Evolutionary conservation across 2,329 filamentous ascomycete species (phyloP).

Genomic region (Shiraia sp.): DNA sequence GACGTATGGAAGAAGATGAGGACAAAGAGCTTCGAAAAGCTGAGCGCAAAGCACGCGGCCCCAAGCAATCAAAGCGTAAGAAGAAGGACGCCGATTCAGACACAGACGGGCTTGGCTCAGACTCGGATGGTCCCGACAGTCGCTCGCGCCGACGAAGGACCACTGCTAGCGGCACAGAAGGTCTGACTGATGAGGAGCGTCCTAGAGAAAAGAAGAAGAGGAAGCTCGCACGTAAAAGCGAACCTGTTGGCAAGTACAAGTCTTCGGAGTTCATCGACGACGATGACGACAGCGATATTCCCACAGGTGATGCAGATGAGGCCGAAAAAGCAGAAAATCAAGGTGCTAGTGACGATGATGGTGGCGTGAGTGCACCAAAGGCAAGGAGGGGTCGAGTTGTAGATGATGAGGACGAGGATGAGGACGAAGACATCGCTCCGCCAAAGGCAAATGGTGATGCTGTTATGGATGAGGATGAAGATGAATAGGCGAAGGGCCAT

Average conservation of each 20-base stretch:
- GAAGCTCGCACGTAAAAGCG: conserved; percentile 60
- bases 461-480: conserved; percentile 37
- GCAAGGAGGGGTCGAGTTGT: conserved; percentile 37
- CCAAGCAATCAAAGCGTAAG: conserved; percentile 55
- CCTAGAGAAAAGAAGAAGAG: conserved; percentile 66
- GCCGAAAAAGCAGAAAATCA: conserved; percentile 14
- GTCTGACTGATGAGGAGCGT: conserved; percentile 60
- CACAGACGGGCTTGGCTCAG: conserved; percentile 43
- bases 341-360: conserved; percentile 27
- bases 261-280: conserved; percentile 82
- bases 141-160: conserved; percentile 41
- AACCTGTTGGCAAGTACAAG: conserved; percentile 71
- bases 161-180: conserved; percentile 45
- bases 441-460: conserved; percentile 27
- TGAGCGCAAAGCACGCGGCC: conserved; percentile 56
- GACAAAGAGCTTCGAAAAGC: conserved; percentile 80
- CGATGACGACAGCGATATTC: conserved; percentile 51
- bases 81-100: conserved; percentile 63
- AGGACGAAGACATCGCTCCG: conserved; percentile 26
- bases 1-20: conserved; percentile 63
- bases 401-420: conserved; percentile 40
- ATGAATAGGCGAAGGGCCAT: conserved; percentile 19
- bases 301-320: conserved; percentile 20
- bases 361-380: conserved; percentile 24
- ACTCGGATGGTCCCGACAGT: conserved; percentile 41